These are phyloP conservation scores for Cladophialophora exuberans DNA, from an alignment of 2,329 filamentous ascomycete genomes.

Conservation along the genomic window DNA sequence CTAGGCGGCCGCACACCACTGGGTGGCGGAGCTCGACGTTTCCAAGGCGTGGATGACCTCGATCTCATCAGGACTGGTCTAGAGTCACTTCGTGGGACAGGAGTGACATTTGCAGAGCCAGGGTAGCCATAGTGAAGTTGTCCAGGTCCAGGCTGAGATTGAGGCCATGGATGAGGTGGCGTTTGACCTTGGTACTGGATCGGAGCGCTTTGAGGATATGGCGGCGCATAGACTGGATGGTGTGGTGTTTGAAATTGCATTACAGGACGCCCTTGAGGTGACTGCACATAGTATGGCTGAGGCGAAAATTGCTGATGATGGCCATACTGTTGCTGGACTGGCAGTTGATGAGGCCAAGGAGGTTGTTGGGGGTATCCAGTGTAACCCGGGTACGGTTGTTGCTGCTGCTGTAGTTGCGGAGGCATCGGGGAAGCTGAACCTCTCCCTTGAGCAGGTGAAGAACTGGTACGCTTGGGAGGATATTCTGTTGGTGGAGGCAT, in stretches of 20 bases:
- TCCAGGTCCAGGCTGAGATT: conserved; percentile 21
- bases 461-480: conserved; percentile 21
- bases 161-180: conserved; percentile 25
- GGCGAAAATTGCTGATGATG: conserved; percentile 25
- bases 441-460: conserved; percentile 27
- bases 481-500: conserved; percentile 32
- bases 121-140: conserved; percentile 27
- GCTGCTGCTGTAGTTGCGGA: conserved; percentile 18
- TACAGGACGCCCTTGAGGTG: conserved; percentile 13
- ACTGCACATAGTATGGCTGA: conserved; percentile 25
- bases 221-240: conserved; percentile 27
- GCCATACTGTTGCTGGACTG: conserved; percentile 25
- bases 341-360: conserved; percentile 30
- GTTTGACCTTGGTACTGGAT: conserved; percentile 29
- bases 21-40: conserved; percentile 19
- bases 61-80: conserved; percentile 11
- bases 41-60: conserved; percentile 34
- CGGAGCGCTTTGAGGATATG: conserved; percentile 31
- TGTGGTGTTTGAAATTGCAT: conserved; percentile 30
- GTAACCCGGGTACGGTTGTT: conserved; percentile 30
- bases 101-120: conserved; percentile 29
- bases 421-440: conserved; percentile 33
- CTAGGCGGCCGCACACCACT: conserved; percentile 19
- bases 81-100: conserved; percentile 23
- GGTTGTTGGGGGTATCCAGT: conserved; percentile 28